A percentile compares a stretch with the other conserved stretches of the same genome.
Evolutionary conservation across 805 yeast species (phyloP).

Genomic region (Teunomyces aglyptinius): DNA sequence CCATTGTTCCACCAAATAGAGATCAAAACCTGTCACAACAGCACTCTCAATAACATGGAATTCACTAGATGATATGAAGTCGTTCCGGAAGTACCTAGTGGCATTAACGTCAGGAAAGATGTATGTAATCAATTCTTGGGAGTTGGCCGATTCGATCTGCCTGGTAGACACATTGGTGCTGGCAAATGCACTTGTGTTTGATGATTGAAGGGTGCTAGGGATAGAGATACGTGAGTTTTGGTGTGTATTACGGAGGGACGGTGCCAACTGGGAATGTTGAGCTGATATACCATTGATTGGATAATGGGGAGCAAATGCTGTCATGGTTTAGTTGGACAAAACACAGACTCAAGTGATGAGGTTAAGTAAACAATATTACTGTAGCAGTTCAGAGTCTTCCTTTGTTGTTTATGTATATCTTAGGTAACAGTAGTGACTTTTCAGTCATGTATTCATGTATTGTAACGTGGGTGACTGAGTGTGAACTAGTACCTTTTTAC

Average conservation of each 20-base stretch:
- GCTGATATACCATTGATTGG: background rate
- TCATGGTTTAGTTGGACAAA: background rate
- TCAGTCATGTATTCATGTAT: background rate
- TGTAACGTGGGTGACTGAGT: background rate
- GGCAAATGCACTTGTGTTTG: background rate
- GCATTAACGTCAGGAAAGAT: conserved; percentile 60
- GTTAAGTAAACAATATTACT: background rate
- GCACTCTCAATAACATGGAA: conserved; percentile 46
- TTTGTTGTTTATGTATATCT: background rate
- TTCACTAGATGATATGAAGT: conserved; percentile 30
- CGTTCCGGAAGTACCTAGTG: conserved; percentile 44
- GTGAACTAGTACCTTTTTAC: background rate
- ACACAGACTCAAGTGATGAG: background rate
- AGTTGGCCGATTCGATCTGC: conserved; percentile 4
- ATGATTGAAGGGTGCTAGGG: background rate
- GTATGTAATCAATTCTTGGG: conserved; percentile 30
- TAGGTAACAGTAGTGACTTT: background rate
- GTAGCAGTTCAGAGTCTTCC: background rate
- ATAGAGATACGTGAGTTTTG: background rate
- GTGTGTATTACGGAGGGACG: background rate
- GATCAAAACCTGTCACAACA: conserved; percentile 71
- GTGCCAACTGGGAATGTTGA: background rate
- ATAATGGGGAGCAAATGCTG: background rate
- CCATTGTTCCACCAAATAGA: conserved; percentile 96
- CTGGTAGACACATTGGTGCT: background rate